Percentiles rank a stretch among this genome's conserved stretches.
Conservation (phyloP, 352 stramenopile species). For the Globisporangium nagaii region DNA sequence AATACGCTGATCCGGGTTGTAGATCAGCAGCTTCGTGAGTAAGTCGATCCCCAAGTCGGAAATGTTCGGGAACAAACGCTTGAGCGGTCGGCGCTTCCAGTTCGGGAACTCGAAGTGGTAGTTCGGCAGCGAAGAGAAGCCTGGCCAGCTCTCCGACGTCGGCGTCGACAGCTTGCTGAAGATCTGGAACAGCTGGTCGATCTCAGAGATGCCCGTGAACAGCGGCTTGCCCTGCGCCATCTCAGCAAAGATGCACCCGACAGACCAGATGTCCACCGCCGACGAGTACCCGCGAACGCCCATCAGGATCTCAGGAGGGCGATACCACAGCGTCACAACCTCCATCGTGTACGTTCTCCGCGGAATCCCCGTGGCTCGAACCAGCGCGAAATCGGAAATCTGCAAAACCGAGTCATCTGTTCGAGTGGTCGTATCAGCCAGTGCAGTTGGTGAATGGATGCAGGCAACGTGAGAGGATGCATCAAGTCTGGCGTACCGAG, state of each 20-base stretch:
- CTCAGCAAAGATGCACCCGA: conserved; percentile 98
- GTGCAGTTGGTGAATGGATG: too few relatives aligned
- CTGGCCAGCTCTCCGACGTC: conserved; percentile 94
- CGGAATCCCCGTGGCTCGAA: conserved; percentile 84
- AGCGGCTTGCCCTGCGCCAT: conserved; percentile 88
- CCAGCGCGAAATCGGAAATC: conserved; percentile 86
- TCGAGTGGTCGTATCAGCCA: too few relatives aligned
- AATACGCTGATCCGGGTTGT: conserved; percentile 81
- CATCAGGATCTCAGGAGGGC: conserved; percentile 87
- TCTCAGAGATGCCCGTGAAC: conserved; percentile 77
- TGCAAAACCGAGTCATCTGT: conserved; percentile 66
- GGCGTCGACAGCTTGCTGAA: conserved; percentile 96
- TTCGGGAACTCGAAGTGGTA: conserved; percentile 91
- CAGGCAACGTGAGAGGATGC: too few relatives aligned
- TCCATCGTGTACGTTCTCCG: conserved; percentile 88
- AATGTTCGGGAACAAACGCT: conserved; percentile 65
- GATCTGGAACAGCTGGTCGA: conserved; percentile 85
- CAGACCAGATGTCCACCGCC: conserved; percentile 91
- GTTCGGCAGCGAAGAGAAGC: conserved; percentile 96
- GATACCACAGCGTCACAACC: conserved; percentile 90
- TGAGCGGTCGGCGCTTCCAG: conserved; percentile 64
- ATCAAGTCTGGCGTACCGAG: conserved; percentile 33
- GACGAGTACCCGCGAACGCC: conserved; percentile 80
- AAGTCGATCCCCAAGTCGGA: conserved; percentile 68
- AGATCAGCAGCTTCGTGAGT: conserved; percentile 70